Evolutionary conservation across 192 early-diverging fungal species (phyloP), one percentile per base, ranked within the genome.

Genomic region (Allomyces javanicus): DNA sequence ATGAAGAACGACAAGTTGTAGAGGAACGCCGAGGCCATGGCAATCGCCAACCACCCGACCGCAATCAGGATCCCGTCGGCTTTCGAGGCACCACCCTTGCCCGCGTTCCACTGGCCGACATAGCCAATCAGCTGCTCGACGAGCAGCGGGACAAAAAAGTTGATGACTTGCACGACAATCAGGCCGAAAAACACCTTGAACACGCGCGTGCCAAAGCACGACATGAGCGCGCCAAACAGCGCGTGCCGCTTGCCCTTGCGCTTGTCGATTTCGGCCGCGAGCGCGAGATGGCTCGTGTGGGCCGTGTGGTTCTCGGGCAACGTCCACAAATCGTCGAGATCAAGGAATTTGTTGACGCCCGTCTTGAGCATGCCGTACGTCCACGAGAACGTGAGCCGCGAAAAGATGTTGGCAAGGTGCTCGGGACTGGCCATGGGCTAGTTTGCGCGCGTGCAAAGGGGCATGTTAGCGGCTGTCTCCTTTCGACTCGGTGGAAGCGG

Each of bases 1-100:
- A 80, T 78, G 44, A 78, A 78, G 11, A 79, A 70, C 65, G 77
- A 72, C 19, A 78, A 72, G 61, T 71, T 75, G 6, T 72, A 63
- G 4, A 82, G 55, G 0, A 77, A 71, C 66, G 73, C 70, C 14
- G 72, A 6, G 62, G 77, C 77, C 70, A 82, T 78, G 24, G 73
- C 67, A 3, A 68, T 1, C 4, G 72, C 78, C 9, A 82, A 45
- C 7, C 67, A 61, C 11, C 70, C 65, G 25, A 71, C 67, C 1
- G 50, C 70, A 24, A 74, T 58, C 0, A 69, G 67, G 24, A 17
- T n/a, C 21, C 24, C 44, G 50, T 22, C 66, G 11, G 25, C 55
- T 63, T n/a, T 23, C 17, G 25, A 70, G 11, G 10, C 33, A 7
- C 33, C 33, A 7, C 0, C 33, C 33, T 40, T 40, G 12, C 50